Evolutionary conservation across 805 yeast species (phyloP), one percentile per base, ranked within the genome.

Genomic region (Tetrapisispora iriomotensis): DNA sequence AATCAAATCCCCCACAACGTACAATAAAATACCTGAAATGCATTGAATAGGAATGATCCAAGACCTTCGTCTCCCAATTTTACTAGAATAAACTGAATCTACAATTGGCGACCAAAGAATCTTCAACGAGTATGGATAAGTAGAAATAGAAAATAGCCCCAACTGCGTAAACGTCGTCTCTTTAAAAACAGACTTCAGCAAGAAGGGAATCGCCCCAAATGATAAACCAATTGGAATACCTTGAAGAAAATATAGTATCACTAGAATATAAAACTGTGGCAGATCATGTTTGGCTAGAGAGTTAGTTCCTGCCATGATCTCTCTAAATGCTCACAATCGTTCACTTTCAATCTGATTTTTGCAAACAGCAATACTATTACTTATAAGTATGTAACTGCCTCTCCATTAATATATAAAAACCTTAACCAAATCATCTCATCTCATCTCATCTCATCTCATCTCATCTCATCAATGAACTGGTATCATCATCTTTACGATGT

Each of bases 151-250:
- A 58, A 92, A 92, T 3, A 88, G 56, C 1, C 97, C 98, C 7
- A 92, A 83, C 52, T 88, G 94, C 0, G 95, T 77, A 56, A 84
- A 92, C 10, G 87, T 73, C 13, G 90, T 70, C 41, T 82, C 77
- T 25, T 64, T 65, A 2, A 58, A 53, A 46, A 54, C 42, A 4
- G 90, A 74, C 57, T 92, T 92, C 41, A 92, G 68, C 15, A 92
- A 64, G 53, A 88, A 92, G 1, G 98, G 98, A 9, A 92, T 72
- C 1, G 95, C 79, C 2, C 98, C 98, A 65, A 90, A 87, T 1
- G 95, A 95, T 25, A 92, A 64, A 0, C 98, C 98, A 12, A 88
- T 94, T 0, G 98, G 98, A 6, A 92, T 77, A n/a, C 98, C 98
- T 58, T 92, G 98, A 6, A 88, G 70, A 36, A 87, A 65, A 56